Evolutionary conservation across 2,329 filamentous ascomycete species (phyloP).

Genomic region (Westerdykella ornata): DNA sequence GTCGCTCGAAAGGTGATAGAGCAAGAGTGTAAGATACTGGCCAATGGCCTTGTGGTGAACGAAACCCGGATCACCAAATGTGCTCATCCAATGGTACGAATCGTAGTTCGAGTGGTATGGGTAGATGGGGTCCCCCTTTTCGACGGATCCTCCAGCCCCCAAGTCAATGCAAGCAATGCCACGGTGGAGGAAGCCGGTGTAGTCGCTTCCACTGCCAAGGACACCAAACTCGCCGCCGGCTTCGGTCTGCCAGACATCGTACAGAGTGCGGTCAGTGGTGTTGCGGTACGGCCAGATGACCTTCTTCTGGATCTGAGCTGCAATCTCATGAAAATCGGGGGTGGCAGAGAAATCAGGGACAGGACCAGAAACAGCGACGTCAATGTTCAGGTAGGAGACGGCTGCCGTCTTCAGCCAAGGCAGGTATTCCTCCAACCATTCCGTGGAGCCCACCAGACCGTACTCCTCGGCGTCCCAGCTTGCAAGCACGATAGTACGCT

Average conservation of each 20-base stretch:
- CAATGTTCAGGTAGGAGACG: conserved; percentile 48
- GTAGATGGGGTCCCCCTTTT: conserved; percentile 40
- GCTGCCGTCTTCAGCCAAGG: conserved; percentile 42
- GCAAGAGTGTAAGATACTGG: conserved; percentile 41
- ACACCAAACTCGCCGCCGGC: conserved; percentile 37
- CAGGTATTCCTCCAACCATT: conserved; percentile 47
- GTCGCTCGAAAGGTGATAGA: conserved; percentile 39
- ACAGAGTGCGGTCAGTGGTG: conserved; percentile 37
- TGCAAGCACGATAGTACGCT: conserved; percentile 44
- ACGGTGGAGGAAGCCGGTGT: conserved; percentile 43
- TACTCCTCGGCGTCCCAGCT: conserved; percentile 43
- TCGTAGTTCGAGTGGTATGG: conserved; percentile 46
- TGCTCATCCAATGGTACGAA: conserved; percentile 48
- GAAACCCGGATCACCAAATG: conserved; percentile 48
- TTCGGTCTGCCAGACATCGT: conserved; percentile 40
- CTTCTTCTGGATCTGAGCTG: conserved; percentile 37
- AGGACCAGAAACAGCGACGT: conserved; percentile 44
- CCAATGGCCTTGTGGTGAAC: conserved; percentile 46
- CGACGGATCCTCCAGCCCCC: conserved; percentile 29
- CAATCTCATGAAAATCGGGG: conserved; percentile 38
- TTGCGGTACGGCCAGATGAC: conserved; percentile 37
- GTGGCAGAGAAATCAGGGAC: conserved; percentile 36
- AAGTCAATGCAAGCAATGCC: conserved; percentile 42
- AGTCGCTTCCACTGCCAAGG: conserved; percentile 44
- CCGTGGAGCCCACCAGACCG: conserved; percentile 38